A percentile compares a stretch with the other conserved stretches of the same genome.
Conservation (phyloP, 2,329 filamentous ascomycete species). For the Magnaporthiopsis incrustans region DNA sequence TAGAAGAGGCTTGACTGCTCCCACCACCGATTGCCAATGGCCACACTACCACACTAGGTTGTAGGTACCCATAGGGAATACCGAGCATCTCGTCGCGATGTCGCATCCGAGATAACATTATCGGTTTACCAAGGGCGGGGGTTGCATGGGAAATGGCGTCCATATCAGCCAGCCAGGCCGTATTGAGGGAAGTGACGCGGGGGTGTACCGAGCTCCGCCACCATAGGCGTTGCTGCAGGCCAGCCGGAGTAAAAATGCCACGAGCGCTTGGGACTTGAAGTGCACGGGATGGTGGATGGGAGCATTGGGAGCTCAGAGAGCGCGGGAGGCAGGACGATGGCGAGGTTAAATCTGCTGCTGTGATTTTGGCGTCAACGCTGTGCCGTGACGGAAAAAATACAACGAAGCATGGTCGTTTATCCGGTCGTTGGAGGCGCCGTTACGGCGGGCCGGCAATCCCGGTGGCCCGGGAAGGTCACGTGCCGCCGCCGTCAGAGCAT, state of each 20-base stretch:
- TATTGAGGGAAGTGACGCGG: background rate
- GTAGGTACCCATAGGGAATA: background rate
- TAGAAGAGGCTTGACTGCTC: background rate
- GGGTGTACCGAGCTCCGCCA: background rate
- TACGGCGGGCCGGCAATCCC: too few species aligned
- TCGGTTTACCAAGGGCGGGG: background rate
- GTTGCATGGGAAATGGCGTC: background rate
- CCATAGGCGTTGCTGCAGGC: background rate
- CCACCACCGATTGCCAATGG: background rate
- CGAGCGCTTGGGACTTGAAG: background rate
- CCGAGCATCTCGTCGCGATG: background rate
- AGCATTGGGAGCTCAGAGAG: too few species aligned
- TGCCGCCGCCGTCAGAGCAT: too few species aligned
- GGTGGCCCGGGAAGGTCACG: too few species aligned
- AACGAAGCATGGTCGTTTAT: too few species aligned
- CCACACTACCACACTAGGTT: background rate
- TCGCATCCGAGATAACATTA: background rate
- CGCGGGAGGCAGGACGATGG: too few species aligned
- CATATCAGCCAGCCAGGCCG: background rate
- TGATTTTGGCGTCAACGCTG: too few species aligned
- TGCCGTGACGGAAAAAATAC: too few species aligned
- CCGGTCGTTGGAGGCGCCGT: too few species aligned
- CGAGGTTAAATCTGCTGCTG: too few species aligned
- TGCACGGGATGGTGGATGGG: too few species aligned
- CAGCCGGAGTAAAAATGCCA: background rate